Evolutionary conservation across 2,329 filamentous ascomycete genomes (phyloP), one percentile per base, ranked within the genome.

Genomic region (Alternaria arborescens): DNA sequence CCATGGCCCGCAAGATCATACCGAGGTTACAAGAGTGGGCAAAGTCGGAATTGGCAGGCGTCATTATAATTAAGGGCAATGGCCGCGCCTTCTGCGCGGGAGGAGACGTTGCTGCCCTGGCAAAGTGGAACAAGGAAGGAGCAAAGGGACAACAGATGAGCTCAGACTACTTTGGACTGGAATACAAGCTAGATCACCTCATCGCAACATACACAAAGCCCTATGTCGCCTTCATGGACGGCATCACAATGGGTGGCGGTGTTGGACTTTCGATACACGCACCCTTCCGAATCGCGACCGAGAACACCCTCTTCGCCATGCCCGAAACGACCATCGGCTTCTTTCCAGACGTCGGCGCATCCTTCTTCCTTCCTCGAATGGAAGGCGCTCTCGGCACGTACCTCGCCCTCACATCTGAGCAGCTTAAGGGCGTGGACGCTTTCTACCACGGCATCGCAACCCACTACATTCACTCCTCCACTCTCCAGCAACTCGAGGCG

Each of bases 251-350:
- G 95, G 95, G 95, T 57, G 95, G 95, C 57, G 95, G 95, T 68
- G 95, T 98, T 54, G 95, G 95, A 7, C 86, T 99, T 58, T 96
- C 92, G 78, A 87, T 97, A 53, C 96, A 99, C 80, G 94, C 95
- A 3, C 96, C 95, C 3, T 94, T 99, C 85, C 87, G 95, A 62
- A 97, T 99, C 76, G 95, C 95, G 38, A 99, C 95, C 3, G 95
- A 99, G 81, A 91, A 90, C 76, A 99, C 95, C 6, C 82, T 97
- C 48, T 98, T 99, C 74, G 94, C 96, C 70, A 99, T 99, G 95
- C 95, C 95, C 30, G 95, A 99, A 82, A 99, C 95, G 4, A 97
- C 89, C 8, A 99, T 99, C 75, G 95, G 95, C 40, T 97, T 98
- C 85, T 99, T 99, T 85, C 95, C 96, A 7, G 96, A 99, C 74